A percentile compares a stretch with the other conserved stretches of the same genome.
These are phyloP conservation scores for Isatis tinctoria DNA, from an alignment of 345 rosid species.

Conservation along the genomic window DNA sequence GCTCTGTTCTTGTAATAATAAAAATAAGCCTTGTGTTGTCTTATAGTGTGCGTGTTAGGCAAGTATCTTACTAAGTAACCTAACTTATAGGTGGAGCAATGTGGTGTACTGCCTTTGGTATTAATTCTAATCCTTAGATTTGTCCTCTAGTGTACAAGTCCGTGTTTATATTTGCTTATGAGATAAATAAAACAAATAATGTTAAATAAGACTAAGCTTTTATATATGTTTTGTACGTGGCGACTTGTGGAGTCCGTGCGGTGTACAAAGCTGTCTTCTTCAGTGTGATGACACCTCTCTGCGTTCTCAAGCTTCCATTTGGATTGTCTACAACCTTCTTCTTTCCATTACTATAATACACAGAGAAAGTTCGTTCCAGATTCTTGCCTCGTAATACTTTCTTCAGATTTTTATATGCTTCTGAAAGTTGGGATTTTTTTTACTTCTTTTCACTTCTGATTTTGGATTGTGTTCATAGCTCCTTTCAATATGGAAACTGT, in stretches of 20 bases:
- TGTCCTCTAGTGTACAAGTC: conserved; percentile 1
- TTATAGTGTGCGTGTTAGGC: too few species aligned
- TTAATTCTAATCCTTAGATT: neutral
- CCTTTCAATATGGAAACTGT: conserved; percentile 51
- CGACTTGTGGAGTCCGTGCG: conserved; percentile 8
- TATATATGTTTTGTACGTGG: conserved; percentile 13
- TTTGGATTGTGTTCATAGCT: neutral
- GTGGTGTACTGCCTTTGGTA: neutral
- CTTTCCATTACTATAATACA: neutral
- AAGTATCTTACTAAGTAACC: too few species aligned
- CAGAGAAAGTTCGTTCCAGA: neutral
- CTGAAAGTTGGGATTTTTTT: neutral
- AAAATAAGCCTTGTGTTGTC: neutral
- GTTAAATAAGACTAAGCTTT: neutral
- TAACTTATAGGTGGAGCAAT: neutral
- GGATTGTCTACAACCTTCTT: conserved; percentile 21
- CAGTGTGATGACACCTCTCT: conserved; percentile 29
- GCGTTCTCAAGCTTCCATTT: conserved; percentile 22
- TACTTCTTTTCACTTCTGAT: neutral
- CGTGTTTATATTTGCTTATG: conserved; percentile 4
- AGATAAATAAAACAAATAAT: neutral
- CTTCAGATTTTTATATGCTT: neutral
- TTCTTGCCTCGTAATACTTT: neutral
- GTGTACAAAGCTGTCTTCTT: conserved; percentile 25
- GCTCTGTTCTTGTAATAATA: neutral